Evolutionary conservation across 257 asterid species (phyloP), one percentile per base, ranked within the genome.

Genomic region (Ocimum tenuiflorum): DNA sequence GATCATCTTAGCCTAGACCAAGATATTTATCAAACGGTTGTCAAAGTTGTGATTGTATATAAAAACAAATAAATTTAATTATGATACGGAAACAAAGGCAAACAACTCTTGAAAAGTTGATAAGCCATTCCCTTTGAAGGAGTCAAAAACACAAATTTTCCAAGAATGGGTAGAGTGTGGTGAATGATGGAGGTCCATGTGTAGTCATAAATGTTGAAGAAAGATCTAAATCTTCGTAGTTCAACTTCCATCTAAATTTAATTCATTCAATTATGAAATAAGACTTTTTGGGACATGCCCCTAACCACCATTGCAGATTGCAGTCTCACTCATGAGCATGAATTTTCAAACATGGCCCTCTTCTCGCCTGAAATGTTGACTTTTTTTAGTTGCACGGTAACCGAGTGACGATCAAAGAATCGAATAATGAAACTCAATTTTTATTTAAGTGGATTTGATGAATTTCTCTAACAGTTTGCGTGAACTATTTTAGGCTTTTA

Each of bases 151-250:
- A 41, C 50, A 29, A 13, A 18, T 71, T 60, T 70, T 61, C 63
- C 6, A 70, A 6, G 42, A 38, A 49, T 58, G 10, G 36, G 8
- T 35, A 29, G 45, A 41, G 38, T 63, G 71, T 14, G 14, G 38
- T 46, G 6, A 42, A 35, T 64, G 24, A 46, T 46, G 45, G 36
- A 55, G 10, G 22, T 15, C 48, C 71, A 60, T 61, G 14, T 67
- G 70, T 60, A 24, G 53, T 57, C 60, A 60, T 76, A 47, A 71
- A 61, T 53, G 45, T 47, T 65, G 55, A 46, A 56, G 22, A n/a
- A 23, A 24, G 1, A 7, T 58, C n/a, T 13, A 3, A 8, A 22
- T 47, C 36, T 53, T 64, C 47, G 46, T 45, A 45, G 38, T 71
- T 71, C 53, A 71, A 63, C 20, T n/a, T 10, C 35, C 48, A 47